A percentile compares a stretch with the other conserved stretches of the same genome.
phyloP scores from a whole-genome alignment of 2,329 filamentous ascomycete species.

The Coniochaeta hoffmannii region DNA sequence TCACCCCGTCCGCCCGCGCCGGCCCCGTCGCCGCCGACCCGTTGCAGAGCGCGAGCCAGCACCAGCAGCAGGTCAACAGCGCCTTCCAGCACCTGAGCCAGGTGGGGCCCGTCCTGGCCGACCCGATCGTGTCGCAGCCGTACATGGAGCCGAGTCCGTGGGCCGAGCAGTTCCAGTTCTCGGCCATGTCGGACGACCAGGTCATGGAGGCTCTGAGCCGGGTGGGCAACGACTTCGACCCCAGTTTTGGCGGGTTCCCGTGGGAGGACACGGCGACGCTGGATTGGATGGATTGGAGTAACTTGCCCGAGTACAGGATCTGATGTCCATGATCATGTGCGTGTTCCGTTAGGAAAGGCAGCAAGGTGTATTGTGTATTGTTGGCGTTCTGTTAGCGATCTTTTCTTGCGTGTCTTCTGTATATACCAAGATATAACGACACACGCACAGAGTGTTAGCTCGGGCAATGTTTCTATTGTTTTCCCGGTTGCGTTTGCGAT shows the following conservation, averaged over 20 bases:
- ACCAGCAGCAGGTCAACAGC: slow-evolving; percentile 5
- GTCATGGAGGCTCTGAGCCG: slow-evolving; percentile 59
- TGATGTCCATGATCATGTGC: slow-evolving; percentile 3
- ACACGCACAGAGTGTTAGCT: neutral
- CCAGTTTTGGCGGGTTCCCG: slow-evolving; percentile 45
- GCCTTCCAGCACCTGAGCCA: slow-evolving; percentile 7
- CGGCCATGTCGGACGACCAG: slow-evolving; percentile 62
- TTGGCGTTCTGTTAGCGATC: neutral
- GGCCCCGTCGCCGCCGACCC: slow-evolving; percentile 5
- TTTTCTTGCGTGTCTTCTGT: neutral
- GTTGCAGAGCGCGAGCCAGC: too few species aligned
- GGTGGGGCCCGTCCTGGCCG: slow-evolving; percentile 13
- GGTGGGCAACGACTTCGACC: slow-evolving; percentile 51
- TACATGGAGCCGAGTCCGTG: slow-evolving; percentile 27
- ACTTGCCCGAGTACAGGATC: slow-evolving; percentile 31
- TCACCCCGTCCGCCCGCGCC: slow-evolving; percentile 10
- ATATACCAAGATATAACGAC: neutral
- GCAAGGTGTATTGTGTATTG: slow-evolving; percentile 1
- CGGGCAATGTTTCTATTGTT: too few species aligned
- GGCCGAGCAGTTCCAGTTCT: slow-evolving; percentile 52
- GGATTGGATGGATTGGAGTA: slow-evolving; percentile 48
- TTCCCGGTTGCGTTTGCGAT: too few species aligned
- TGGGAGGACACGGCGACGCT: slow-evolving; percentile 53
- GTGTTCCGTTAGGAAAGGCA: too few species aligned
- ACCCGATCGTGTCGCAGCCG: slow-evolving; percentile 15